A percentile compares a stretch with the other conserved stretches of the same genome.
phyloP scores from a whole-genome alignment of 345 rosid species.

The Brassica incana region DNA sequence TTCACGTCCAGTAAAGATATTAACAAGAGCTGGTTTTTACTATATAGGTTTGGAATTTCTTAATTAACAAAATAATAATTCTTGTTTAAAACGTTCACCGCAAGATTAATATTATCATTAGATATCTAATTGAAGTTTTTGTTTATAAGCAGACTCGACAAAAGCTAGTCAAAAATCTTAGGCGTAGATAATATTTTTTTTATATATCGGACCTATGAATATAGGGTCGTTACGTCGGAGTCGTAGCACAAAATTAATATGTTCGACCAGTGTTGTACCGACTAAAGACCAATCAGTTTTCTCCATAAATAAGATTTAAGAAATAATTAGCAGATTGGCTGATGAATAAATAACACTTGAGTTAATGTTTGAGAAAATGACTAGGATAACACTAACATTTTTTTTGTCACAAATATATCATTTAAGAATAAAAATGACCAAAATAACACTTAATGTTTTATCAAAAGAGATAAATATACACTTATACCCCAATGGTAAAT shows the following conservation, averaged over 20 bases:
- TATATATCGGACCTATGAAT: neutral
- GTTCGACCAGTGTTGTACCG: neutral
- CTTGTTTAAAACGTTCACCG: neutral
- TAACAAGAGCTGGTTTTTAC: neutral
- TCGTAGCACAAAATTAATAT: no score
- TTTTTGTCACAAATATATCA: no score
- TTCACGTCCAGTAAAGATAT: neutral
- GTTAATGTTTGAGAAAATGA: no score
- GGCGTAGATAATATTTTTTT: neutral
- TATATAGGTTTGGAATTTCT: neutral
- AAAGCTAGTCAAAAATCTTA: neutral
- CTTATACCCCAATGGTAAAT: no score
- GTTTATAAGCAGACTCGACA: neutral
- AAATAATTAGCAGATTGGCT: conserved; percentile 5
- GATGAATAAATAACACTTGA: neutral
- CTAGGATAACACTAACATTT: no score
- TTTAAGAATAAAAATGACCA: no score
- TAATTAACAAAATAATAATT: neutral
- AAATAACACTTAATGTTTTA: no score
- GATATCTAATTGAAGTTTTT: neutral
- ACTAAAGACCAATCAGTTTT: neutral
- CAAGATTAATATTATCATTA: neutral
- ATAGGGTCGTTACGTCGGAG: neutral
- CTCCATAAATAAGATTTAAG: neutral
- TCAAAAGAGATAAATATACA: no score